Conservation (phyloP, 2,329 filamentous ascomycete genomes). For the Claviceps maximensis region DNA sequence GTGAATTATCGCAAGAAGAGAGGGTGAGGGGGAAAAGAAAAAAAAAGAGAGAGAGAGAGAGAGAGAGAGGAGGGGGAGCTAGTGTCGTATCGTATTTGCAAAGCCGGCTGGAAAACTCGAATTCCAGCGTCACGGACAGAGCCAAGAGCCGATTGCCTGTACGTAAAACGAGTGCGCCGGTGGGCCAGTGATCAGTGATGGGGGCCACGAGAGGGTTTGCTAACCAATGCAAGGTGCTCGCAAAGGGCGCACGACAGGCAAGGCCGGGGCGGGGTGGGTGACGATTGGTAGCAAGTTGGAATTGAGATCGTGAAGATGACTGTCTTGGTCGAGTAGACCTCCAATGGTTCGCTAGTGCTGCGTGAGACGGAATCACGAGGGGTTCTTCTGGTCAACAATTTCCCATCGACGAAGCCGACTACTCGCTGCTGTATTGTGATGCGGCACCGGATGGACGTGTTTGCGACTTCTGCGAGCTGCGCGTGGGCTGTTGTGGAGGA, state of each 20-base stretch:
- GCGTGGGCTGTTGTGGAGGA: constrained; percentile 2
- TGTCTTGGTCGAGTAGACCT: neutral
- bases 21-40: too few relatives aligned
- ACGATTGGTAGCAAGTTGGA: constrained; percentile 1
- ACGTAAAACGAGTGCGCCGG: constrained; percentile 23
- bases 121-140: constrained; percentile 1
- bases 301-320: constrained; percentile 2
- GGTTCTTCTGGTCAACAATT: neutral
- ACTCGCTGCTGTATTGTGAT: neutral
- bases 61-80: constrained; percentile 4
- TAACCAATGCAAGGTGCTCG: constrained; percentile 17
- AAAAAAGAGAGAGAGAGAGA: constrained; percentile 6
- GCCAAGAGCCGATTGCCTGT: constrained; percentile 13
- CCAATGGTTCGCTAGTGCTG: neutral
- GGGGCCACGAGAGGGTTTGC: constrained; percentile 8
- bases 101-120: neutral
- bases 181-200: constrained; percentile 17
- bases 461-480: constrained; percentile 1
- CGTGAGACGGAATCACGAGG: neutral
- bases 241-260: constrained; percentile 7
- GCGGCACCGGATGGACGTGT: neutral
- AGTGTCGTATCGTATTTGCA: constrained; percentile 5
- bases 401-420: neutral
- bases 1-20: constrained; percentile 6
- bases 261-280: constrained; percentile 1